A percentile compares a stretch with the other conserved stretches of the same genome.
These are phyloP conservation scores for Gnetum montanum DNA, from an alignment of 75 land plant genomes.

Conservation along the genomic window DNA sequence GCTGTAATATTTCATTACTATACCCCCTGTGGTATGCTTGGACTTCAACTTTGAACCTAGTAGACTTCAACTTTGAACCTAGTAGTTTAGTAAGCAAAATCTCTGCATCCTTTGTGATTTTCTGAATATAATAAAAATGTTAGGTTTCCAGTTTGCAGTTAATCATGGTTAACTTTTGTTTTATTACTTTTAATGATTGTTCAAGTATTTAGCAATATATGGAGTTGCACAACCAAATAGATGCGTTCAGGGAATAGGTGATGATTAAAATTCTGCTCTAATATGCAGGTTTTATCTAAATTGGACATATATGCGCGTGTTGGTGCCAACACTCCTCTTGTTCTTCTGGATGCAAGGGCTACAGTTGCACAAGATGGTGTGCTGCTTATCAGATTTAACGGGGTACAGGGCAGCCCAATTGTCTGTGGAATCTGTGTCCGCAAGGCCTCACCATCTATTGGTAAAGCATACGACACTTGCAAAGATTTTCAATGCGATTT, in stretches of 20 bases:
- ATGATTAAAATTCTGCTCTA: too few relatives aligned
- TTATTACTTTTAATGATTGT: too few relatives aligned
- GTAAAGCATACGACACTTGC: conserved; percentile 29
- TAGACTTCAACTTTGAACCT: too few relatives aligned
- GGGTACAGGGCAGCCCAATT: conserved; percentile 58
- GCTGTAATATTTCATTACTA: background rate
- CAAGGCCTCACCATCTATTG: conserved; percentile 25
- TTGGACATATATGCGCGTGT: conserved; percentile 77
- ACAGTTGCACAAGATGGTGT: conserved; percentile 22
- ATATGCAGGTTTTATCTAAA: conserved; percentile 64
- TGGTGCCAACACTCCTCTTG: conserved; percentile 80
- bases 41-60: too few relatives aligned
- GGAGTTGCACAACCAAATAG: too few relatives aligned
- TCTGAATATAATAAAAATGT: too few relatives aligned
- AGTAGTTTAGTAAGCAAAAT: too few relatives aligned
- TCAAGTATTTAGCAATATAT: too few relatives aligned
- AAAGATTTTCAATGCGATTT: background rate
- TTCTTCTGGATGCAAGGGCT: conserved; percentile 41
- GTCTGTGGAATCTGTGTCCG: conserved; percentile 73
- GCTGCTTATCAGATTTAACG: conserved; percentile 38
- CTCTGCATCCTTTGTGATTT: too few relatives aligned
- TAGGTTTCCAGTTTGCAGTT: too few relatives aligned
- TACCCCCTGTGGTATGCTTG: background rate
- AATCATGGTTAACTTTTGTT: too few relatives aligned
- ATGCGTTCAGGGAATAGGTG: too few relatives aligned